Base-by-base conservation (phyloP, 306 rosid species). In the Oxytropis ochrocephala region DNA sequence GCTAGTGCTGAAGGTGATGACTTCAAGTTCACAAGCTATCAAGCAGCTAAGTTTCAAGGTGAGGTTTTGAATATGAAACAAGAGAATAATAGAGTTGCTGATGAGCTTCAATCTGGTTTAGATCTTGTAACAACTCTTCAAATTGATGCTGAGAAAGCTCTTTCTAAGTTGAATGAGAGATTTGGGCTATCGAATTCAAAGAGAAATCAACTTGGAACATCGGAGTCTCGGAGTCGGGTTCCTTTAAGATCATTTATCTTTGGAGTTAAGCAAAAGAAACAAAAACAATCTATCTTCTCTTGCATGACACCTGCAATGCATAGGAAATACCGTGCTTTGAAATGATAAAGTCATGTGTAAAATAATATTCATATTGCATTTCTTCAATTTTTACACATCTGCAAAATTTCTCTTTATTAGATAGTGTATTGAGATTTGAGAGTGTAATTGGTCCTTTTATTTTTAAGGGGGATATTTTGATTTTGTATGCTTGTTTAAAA, bases 41-140 rank as follows among this genome's bases (percentile, higher is more conserved):
- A 95, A 79, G 99, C 97, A 44, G 99, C 99, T 39, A 89, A 95
- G 81, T 95, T 95, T 74, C 96, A 91, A 80, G 99, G 99, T 4
- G 99, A 95, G 81, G 85, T 91, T 70, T 64, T 95, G 87, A 95
- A 91, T 81, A 91, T 95, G 99, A 95, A 91, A 78, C 96, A 91
- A 74, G 99, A 91, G 82, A 91, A 95, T 60, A 78, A 91, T 82
- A 95, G 78, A 81, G 95, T 91, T 67, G 96, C 84, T n/a, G 87
- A 83, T 75, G 99, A 89, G 85, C 77, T 95, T 69, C 95, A 91
- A 80, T 75, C 87, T 11, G 97, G 95, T 21, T 47, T 91, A 42
- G 96, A 95, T 60, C 81, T 82, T 64, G 83, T 82, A 39, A 74
- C 85, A 36, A 29, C 79, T 16, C 85, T 95, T 62, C 97, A 85